Conservation (phyloP, 768 basidiomycete species). For the Boletus eberwhitei region DNA sequence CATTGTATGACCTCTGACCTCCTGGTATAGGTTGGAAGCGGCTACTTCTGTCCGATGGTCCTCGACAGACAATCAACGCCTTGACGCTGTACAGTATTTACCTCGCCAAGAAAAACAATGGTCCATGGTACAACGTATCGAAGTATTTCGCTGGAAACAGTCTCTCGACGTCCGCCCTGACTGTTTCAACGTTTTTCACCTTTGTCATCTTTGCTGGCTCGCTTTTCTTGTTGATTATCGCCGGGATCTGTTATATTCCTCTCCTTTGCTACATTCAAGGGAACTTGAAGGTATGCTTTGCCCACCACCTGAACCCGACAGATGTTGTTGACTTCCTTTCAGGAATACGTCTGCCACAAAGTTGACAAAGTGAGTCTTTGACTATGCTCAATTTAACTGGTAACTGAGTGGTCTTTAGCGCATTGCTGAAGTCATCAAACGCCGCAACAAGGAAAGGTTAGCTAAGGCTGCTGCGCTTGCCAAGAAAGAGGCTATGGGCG, state of each 20-base stretch:
- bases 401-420: slow-evolving; percentile 49
- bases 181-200: slow-evolving; percentile 88
- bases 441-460: slow-evolving; percentile 82
- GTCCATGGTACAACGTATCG: slow-evolving; percentile 62
- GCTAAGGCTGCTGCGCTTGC: slow-evolving; percentile 78
- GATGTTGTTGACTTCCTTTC: slow-evolving; percentile 3
- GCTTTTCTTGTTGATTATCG: slow-evolving; percentile 73
- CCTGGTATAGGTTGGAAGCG: slow-evolving; percentile 71
- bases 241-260: slow-evolving; percentile 90
- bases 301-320: not conserved
- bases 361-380: slow-evolving; percentile 78
- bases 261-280: slow-evolving; percentile 93
- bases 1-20: not conserved
- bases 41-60: slow-evolving; percentile 88
- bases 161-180: slow-evolving; percentile 77
- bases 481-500: slow-evolving; percentile 88
- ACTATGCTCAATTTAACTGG: slow-evolving; percentile 1
- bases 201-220: slow-evolving; percentile 85
- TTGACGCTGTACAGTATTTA: slow-evolving; percentile 93
- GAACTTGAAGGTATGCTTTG: slow-evolving; percentile 76
- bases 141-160: slow-evolving; percentile 80
- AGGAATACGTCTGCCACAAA: slow-evolving; percentile 99
- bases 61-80: slow-evolving; percentile 97
- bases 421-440: slow-evolving; percentile 90
- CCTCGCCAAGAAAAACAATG: slow-evolving; percentile 48